Conservation (phyloP, 2,329 filamentous ascomycete species). For the Cercospora beticola region DNA sequence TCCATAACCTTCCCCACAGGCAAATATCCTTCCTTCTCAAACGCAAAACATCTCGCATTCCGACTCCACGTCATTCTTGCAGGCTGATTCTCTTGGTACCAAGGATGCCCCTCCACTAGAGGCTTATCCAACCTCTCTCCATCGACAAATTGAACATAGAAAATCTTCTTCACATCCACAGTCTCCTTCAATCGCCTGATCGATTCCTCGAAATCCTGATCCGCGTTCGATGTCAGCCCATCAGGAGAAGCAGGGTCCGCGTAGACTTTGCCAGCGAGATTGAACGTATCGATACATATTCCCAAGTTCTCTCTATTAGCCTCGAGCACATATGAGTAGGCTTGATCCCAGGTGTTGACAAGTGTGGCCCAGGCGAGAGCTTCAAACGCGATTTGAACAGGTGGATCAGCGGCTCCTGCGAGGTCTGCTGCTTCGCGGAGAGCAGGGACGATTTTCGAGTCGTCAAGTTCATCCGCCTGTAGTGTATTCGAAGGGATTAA, state of each 20-base stretch:
- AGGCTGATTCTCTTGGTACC: slow-evolving; percentile 58
- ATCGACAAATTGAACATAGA: slow-evolving; percentile 75
- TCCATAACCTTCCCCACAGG: slow-evolving; percentile 61
- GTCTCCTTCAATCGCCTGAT: slow-evolving; percentile 54
- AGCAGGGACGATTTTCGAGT: slow-evolving; percentile 60
- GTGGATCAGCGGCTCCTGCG: slow-evolving; percentile 53
- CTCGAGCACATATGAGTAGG: slow-evolving; percentile 64
- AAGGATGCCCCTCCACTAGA: slow-evolving; percentile 57
- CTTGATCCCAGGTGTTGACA: slow-evolving; percentile 68
- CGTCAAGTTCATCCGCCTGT: slow-evolving; percentile 50
- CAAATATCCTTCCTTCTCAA: slow-evolving; percentile 60
- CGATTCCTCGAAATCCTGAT: slow-evolving; percentile 54
- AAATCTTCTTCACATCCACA: slow-evolving; percentile 64
- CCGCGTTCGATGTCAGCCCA: slow-evolving; percentile 56
- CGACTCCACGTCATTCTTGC: slow-evolving; percentile 74
- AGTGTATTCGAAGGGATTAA: slow-evolving; percentile 72
- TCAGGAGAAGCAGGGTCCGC: slow-evolving; percentile 61
- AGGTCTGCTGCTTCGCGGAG: slow-evolving; percentile 65
- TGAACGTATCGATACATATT: slow-evolving; percentile 75
- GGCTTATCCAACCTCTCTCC: slow-evolving; percentile 62
- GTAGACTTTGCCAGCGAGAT: slow-evolving; percentile 69
- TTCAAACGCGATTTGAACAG: slow-evolving; percentile 69
- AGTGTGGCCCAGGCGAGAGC: slow-evolving; percentile 69
- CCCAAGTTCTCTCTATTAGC: slow-evolving; percentile 72
- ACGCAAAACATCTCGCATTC: slow-evolving; percentile 71